phyloP scores from a whole-genome alignment of 305 asterid species.

The Fraxinus sp. region DNA sequence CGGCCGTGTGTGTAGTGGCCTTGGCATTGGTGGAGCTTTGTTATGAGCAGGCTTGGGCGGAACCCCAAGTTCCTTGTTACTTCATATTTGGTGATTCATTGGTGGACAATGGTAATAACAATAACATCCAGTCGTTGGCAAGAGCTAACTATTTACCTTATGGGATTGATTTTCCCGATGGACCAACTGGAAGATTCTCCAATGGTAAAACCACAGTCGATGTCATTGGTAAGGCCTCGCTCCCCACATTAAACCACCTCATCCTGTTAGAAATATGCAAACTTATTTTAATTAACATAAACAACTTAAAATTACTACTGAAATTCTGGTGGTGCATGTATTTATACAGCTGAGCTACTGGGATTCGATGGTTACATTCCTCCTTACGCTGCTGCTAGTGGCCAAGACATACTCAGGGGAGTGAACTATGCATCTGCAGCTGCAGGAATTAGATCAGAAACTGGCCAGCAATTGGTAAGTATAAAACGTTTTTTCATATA shows the following conservation, averaged over 20 bases:
- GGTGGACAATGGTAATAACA: slow-evolving; percentile 76
- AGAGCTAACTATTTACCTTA: slow-evolving; percentile 73
- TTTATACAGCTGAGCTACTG: slow-evolving; percentile 58
- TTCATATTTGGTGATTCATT: slow-evolving; percentile 77
- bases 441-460: slow-evolving; percentile 71
- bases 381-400: slow-evolving; percentile 53
- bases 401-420: slow-evolving; percentile 55
- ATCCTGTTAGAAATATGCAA: not conserved
- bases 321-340: not conserved
- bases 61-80: slow-evolving; percentile 69
- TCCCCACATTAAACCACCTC: not conserved
- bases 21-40: slow-evolving; percentile 9
- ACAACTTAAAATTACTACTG: not conserved
- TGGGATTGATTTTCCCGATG: slow-evolving; percentile 60
- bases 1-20: slow-evolving; percentile 15
- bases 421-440: slow-evolving; percentile 86
- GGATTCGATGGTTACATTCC: slow-evolving; percentile 64
- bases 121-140: slow-evolving; percentile 59
- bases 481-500: not conserved
- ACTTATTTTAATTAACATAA: no score
- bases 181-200: slow-evolving; percentile 74
- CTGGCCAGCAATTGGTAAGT: slow-evolving; percentile 68
- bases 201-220: slow-evolving; percentile 77
- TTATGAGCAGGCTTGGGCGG: slow-evolving; percentile 25
- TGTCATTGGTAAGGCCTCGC: slow-evolving; percentile 44